Evolutionary conservation across 2,329 filamentous ascomycete genomes (phyloP).

Genomic region (Neofusicoccum cordaticola): DNA sequence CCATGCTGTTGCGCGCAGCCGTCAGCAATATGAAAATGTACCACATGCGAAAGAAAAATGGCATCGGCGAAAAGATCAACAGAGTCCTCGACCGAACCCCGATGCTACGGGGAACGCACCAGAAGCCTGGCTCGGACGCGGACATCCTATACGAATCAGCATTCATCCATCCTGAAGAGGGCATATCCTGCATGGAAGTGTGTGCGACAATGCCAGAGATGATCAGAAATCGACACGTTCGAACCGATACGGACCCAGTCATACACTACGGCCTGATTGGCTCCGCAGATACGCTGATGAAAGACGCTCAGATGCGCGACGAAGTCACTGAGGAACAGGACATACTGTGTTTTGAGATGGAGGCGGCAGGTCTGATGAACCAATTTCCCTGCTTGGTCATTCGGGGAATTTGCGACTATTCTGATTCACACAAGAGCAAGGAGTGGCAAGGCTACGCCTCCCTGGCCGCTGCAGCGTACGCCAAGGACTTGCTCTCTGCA

Average conservation of each 20-base stretch:
- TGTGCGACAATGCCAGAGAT: background rate
- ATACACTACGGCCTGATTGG: conserved; percentile 1
- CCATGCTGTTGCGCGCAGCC: conserved; percentile 24
- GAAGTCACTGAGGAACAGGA: background rate
- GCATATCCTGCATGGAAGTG: background rate
- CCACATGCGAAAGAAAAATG: background rate
- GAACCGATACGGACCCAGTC: background rate
- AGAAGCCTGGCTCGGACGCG: conserved; percentile 22
- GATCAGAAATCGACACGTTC: background rate
- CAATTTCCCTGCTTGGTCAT: conserved; percentile 3
- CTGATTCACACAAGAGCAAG: conserved; percentile 20
- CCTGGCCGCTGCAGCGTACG: conserved; percentile 21
- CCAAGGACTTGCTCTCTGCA: conserved; percentile 23
- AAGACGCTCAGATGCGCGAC: conserved; percentile 18
- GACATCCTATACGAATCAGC: conserved; percentile 27
- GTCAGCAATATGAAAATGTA: conserved; percentile 2
- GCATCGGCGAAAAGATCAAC: conserved; percentile 20
- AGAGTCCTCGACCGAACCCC: conserved; percentile 25
- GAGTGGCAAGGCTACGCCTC: conserved; percentile 31
- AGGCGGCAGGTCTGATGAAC: no score
- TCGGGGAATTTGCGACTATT: conserved; percentile 2
- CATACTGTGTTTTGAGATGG: background rate
- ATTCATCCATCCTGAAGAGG: background rate
- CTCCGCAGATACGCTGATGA: conserved; percentile 16
- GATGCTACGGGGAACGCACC: conserved; percentile 27